Conservation (phyloP, 371 early-diverging fungal genomes). For the Rhizoclosmatium hyalinum region DNA sequence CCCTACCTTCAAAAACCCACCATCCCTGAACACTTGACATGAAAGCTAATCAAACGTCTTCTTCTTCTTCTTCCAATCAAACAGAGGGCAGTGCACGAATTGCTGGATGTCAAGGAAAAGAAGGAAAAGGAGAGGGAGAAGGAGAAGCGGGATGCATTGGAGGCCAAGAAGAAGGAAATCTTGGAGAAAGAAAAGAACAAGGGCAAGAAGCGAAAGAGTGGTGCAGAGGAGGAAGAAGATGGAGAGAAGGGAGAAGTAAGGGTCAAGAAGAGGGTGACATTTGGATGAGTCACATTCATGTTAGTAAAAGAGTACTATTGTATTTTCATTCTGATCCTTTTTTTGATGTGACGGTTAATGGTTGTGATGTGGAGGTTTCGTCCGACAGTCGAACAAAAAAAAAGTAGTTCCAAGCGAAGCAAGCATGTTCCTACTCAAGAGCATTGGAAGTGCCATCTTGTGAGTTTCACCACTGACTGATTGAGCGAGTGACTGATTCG, state of each 20-base stretch:
- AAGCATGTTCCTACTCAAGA: background rate
- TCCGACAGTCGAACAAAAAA: background rate
- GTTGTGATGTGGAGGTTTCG: too few relatives aligned
- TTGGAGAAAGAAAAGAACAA: slow-evolving; percentile 29
- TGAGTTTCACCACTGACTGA: background rate
- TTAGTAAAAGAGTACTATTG: background rate
- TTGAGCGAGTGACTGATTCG: background rate
- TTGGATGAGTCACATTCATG: background rate
- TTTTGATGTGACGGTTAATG: too few relatives aligned
- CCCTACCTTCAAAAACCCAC: too few relatives aligned
- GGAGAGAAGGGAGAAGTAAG: background rate
- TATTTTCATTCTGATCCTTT: too few relatives aligned
- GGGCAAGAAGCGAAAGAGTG: background rate
- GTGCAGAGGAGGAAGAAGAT: slow-evolving; percentile 3
- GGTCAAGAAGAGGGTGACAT: background rate
- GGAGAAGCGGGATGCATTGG: slow-evolving; percentile 8
- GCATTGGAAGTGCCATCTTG: background rate
- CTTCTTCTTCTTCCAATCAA: background rate
- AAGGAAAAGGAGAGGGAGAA: slow-evolving; percentile 2
- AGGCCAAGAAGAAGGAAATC: slow-evolving; percentile 36
- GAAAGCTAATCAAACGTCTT: too few relatives aligned
- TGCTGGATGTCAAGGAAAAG: slow-evolving; percentile 14
- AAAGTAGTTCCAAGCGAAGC: background rate
- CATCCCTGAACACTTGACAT: too few relatives aligned
- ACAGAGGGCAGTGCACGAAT: slow-evolving; percentile 12